Conservation (phyloP, 805 yeast genomes). For the Candida nemodendra region DNA sequence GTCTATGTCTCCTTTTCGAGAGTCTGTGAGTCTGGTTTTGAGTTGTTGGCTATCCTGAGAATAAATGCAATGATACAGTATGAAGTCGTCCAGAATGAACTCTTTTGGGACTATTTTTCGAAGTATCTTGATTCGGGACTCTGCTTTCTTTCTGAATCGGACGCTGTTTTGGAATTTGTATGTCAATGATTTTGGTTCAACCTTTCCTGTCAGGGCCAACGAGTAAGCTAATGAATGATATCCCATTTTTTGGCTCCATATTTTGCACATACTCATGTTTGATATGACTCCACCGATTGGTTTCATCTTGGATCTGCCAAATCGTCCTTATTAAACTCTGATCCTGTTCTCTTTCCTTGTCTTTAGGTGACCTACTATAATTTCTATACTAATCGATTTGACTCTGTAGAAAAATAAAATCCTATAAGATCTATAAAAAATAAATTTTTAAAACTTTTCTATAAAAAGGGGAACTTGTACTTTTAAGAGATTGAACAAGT, state of each 20-base stretch:
- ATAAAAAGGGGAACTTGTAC: too few species aligned
- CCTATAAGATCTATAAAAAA: constrained; percentile 2
- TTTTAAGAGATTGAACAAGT: too few species aligned
- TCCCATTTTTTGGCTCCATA: too few species aligned
- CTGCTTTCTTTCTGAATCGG: constrained; percentile 22
- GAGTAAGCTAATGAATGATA: constrained; percentile 13
- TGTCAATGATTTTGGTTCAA: constrained; percentile 2
- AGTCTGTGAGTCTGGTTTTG: constrained; percentile 13
- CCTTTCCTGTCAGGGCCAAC: not conserved
- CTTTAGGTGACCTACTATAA: too few species aligned
- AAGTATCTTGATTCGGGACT: constrained; percentile 23
- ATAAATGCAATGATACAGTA: constrained; percentile 25
- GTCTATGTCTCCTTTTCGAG: not conserved
- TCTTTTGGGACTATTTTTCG: constrained; percentile 23
- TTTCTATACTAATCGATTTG: not conserved
- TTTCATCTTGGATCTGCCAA: too few species aligned
- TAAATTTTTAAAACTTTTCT: not conserved
- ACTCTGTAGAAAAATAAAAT: constrained; percentile 2
- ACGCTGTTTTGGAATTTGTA: constrained; percentile 15
- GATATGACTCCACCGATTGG: too few species aligned
- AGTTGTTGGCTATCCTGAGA: constrained; percentile 7
- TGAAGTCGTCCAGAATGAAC: constrained; percentile 18
- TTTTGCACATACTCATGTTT: too few species aligned
- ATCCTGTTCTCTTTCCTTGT: too few species aligned
- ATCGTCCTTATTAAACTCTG: too few species aligned